Conservation (phyloP, 2,329 filamentous ascomycete species). For the Fusarium multiceps region DNA sequence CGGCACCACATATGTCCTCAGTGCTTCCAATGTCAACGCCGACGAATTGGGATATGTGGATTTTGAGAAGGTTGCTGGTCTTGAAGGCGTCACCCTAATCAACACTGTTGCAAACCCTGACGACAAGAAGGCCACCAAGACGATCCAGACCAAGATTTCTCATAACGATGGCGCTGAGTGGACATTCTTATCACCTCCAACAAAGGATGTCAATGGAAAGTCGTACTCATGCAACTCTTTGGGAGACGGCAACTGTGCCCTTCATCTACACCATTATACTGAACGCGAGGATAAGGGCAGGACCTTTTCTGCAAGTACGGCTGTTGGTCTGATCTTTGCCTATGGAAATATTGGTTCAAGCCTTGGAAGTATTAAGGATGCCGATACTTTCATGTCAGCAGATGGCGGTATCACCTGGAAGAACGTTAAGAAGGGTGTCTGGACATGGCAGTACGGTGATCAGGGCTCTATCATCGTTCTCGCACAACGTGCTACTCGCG, state of each 20-base stretch:
- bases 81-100: constrained; percentile 90
- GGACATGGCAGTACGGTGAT: constrained; percentile 95
- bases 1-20: constrained; percentile 92
- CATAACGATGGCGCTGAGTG: constrained; percentile 96
- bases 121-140: constrained; percentile 82
- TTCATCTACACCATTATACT: constrained; percentile 96
- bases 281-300: constrained; percentile 84
- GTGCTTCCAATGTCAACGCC: constrained; percentile 83
- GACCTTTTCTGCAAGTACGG: constrained; percentile 88
- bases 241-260: constrained; percentile 76
- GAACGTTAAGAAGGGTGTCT: constrained; percentile 85
- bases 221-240: constrained; percentile 73
- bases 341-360: constrained; percentile 87
- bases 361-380: constrained; percentile 74
- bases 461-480: constrained; percentile 94
- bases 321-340: constrained; percentile 90
- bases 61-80: constrained; percentile 92
- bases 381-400: constrained; percentile 88
- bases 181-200: constrained; percentile 79
- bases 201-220: constrained; percentile 76
- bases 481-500: constrained; percentile 76
- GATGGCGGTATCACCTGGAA: constrained; percentile 94
- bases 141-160: constrained; percentile 89
- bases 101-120: constrained; percentile 84
- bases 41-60: constrained; percentile 84